Evolutionary conservation across 352 stramenopile species (phyloP), one percentile per base, ranked within the genome.

Genomic region (Phytophthora hibernalis): DNA sequence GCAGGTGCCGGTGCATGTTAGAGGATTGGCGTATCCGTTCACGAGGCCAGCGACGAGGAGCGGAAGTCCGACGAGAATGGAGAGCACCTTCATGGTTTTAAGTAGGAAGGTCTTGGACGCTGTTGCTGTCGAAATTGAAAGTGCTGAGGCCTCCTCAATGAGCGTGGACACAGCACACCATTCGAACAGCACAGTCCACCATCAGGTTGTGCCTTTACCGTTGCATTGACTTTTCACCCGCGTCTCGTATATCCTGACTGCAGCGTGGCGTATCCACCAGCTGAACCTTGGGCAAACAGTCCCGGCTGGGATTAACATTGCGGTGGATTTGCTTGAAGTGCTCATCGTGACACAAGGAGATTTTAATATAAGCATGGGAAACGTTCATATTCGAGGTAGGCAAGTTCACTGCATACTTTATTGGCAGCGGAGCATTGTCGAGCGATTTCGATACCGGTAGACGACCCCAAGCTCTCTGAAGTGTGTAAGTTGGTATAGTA

Each of bases 1-100:
- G 30, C 70, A 79, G 35, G 58, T 65, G 3, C 70, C 70, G 26
- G 56, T 59, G 35, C 70, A 79, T 9, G 47, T 45, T 40, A 68
- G 47, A 0, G 70, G 66, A 24, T 61, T 73, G 16, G 70, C 30
- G 30, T 76, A 72, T 18, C 60, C 66, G 44, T 22, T 52, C 5
- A 64, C 62, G 11, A 69, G 20, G 10, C 24, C 16, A n/a, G 55
- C 30, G 5, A 76, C 35, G 12, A 75, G 20, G 37, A 76, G 31
- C 3, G 61, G 24, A 8, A 70, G 55, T 22, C n/a, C 61, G 22
- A 37, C 31, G 44, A 63, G 22, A 30, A 66, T 51, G 1, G 45
- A 51, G 38, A 44, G 18, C 38, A 44, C 38, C 16, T 44, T 44
- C 38, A 44, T 44, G 4, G 5, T 21, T 44, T 11, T 21, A 21